Evolutionary conservation across 805 yeast genomes (phyloP).

Genomic region (Komagataella phaffii): DNA sequence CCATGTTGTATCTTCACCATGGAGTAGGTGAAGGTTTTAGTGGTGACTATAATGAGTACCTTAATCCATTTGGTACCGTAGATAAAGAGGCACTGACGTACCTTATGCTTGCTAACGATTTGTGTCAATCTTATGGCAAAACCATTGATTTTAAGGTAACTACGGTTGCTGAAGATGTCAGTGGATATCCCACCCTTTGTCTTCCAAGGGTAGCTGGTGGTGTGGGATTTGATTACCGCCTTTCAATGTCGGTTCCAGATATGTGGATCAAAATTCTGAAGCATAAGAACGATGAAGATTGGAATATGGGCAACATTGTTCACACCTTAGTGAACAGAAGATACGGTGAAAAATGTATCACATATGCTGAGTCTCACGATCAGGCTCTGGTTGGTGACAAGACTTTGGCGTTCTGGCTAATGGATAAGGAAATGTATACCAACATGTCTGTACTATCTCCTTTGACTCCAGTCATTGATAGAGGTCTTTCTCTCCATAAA

Average conservation of each 20-base stretch:
- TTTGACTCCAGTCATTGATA: constrained; percentile 65
- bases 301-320: constrained; percentile 78
- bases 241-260: constrained; percentile 96
- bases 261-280: constrained; percentile 96
- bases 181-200: constrained; percentile 95
- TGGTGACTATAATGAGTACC: constrained; percentile 87
- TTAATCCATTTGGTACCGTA: constrained; percentile 59
- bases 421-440: constrained; percentile 98
- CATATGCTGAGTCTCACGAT: constrained; percentile 92
- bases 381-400: constrained; percentile 97
- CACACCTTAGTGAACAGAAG: constrained; percentile 81
- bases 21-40: constrained; percentile 83
- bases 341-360: constrained; percentile 76
- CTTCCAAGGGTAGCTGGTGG: constrained; percentile 67
- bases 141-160: constrained; percentile 26
- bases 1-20: constrained; percentile 85
- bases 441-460: constrained; percentile 74
- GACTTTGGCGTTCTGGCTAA: constrained; percentile 92
- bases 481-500: constrained; percentile 87
- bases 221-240: constrained; percentile 83
- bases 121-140: constrained; percentile 42
- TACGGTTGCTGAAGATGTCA: constrained; percentile 91
- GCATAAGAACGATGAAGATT: constrained; percentile 73
- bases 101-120: constrained; percentile 79
- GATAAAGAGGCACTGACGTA: constrained; percentile 83